Evolutionary conservation across 2,329 filamentous ascomycete genomes (phyloP).

Genomic region (Botrytis galanthina): DNA sequence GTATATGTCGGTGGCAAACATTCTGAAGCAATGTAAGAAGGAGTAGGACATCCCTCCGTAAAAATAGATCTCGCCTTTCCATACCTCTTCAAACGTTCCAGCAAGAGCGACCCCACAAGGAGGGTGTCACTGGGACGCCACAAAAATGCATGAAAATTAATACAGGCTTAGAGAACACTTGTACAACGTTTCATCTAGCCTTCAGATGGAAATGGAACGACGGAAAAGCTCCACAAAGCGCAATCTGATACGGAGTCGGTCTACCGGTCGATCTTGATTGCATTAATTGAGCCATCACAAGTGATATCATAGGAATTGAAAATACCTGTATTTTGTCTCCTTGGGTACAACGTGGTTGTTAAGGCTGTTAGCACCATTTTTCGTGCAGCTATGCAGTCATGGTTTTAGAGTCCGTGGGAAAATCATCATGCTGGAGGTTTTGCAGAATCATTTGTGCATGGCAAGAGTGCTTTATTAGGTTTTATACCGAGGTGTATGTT

Average conservation of each 20-base stretch:
- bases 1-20: not conserved
- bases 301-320: not conserved
- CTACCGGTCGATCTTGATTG: not conserved
- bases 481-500: not conserved
- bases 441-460: not conserved
- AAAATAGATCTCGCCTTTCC: not conserved
- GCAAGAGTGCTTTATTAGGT: not conserved
- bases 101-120: not conserved
- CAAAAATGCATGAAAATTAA: not conserved
- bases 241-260: not conserved
- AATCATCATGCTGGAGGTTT: not conserved
- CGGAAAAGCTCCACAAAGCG: not conserved
- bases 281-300: not conserved
- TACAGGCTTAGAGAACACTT: not conserved
- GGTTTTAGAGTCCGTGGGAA: not conserved
- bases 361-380: not conserved
- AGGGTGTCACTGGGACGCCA: not conserved
- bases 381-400: not conserved
- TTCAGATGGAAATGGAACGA: not conserved
- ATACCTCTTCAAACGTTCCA: not conserved
- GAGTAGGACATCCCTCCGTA: not conserved
- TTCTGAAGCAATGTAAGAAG: not conserved
- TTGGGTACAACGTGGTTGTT: not conserved
- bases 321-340: not conserved
- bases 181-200: not conserved